Conservation (phyloP, 768 basidiomycete genomes). For the Mycena albidolilacea region DNA sequence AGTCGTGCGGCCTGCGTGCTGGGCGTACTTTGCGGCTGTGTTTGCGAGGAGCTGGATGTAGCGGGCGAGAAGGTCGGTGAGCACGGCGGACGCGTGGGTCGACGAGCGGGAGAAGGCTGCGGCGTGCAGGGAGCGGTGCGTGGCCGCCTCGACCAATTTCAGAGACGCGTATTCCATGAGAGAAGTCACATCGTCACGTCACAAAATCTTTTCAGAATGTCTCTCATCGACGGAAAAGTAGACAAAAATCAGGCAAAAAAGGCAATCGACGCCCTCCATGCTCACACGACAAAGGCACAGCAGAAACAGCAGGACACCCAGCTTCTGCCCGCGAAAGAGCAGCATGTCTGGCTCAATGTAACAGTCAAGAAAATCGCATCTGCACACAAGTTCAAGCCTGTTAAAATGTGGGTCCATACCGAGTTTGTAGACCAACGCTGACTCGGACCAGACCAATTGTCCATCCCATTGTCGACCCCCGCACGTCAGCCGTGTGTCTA, state of each 20-base stretch:
- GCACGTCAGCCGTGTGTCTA: slow-evolving; percentile 85
- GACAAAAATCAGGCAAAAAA: slow-evolving; percentile 79
- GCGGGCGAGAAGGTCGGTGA: slow-evolving; percentile 83
- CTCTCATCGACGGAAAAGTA: slow-evolving; percentile 79
- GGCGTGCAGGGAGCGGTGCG: slow-evolving; percentile 81
- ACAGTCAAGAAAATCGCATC: slow-evolving; percentile 88
- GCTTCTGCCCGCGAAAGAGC: slow-evolving; percentile 84
- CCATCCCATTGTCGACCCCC: slow-evolving; percentile 88
- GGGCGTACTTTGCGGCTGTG: slow-evolving; percentile 80
- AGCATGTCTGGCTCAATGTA: slow-evolving; percentile 91
- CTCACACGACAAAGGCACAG: slow-evolving; percentile 76
- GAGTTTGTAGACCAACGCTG: slow-evolving; percentile 5
- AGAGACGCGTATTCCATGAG: slow-evolving; percentile 68
- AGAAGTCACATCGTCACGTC: background rate
- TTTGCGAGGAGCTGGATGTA: slow-evolving; percentile 78
- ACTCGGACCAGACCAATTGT: slow-evolving; percentile 71
- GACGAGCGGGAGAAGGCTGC: slow-evolving; percentile 86
- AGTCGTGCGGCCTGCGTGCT: slow-evolving; percentile 78
- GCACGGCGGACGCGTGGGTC: slow-evolving; percentile 74
- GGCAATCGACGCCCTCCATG: slow-evolving; percentile 85
- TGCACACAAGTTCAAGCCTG: slow-evolving; percentile 83
- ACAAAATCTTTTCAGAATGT: background rate
- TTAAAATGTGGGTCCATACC: slow-evolving; percentile 73
- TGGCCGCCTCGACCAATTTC: slow-evolving; percentile 77
- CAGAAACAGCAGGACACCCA: slow-evolving; percentile 79